Conservation (phyloP, 2,329 filamentous ascomycete genomes). For the Pseudogymnoascus sp. region DNA sequence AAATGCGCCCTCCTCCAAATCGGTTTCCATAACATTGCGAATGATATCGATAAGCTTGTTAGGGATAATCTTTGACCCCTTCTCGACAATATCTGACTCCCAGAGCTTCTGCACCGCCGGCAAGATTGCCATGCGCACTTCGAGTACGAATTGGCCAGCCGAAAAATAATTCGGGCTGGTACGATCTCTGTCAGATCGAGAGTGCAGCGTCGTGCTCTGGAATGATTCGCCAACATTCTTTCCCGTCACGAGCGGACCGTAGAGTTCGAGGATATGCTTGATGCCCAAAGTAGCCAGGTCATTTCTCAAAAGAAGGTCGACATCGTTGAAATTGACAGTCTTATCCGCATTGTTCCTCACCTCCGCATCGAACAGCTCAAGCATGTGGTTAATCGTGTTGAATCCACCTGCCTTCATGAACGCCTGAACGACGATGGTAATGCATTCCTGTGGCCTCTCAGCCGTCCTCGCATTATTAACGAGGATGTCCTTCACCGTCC, state of each 20-base stretch:
- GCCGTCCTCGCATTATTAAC: slow-evolving; percentile 51
- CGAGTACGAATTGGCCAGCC: slow-evolving; percentile 73
- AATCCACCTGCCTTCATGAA: slow-evolving; percentile 81
- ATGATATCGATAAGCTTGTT: slow-evolving; percentile 78
- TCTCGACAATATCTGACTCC: slow-evolving; percentile 78
- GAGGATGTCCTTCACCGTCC: slow-evolving; percentile 70
- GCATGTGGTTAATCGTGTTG: slow-evolving; percentile 62
- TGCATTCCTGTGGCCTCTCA: slow-evolving; percentile 41
- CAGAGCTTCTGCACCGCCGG: slow-evolving; percentile 73
- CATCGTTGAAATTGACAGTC: slow-evolving; percentile 36
- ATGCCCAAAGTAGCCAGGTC: slow-evolving; percentile 51
- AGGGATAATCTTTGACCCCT: slow-evolving; percentile 67
- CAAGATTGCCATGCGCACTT: slow-evolving; percentile 73
- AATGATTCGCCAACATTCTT: slow-evolving; percentile 75
- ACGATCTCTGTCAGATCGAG: slow-evolving; percentile 46
- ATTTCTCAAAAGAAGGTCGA: slow-evolving; percentile 34
- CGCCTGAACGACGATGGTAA: slow-evolving; percentile 73
- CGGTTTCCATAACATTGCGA: slow-evolving; percentile 68
- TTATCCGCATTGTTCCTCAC: slow-evolving; percentile 41
- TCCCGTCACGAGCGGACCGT: slow-evolving; percentile 65
- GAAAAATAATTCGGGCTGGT: slow-evolving; percentile 54
- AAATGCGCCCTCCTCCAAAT: slow-evolving; percentile 62
- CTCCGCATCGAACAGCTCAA: slow-evolving; percentile 60
- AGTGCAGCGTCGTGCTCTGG: slow-evolving; percentile 47
- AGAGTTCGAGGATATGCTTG: slow-evolving; percentile 79